These are phyloP conservation scores for Rhododendron kiyosumense DNA, from an alignment of 148 eudicot genomes.

Conservation along the genomic window DNA sequence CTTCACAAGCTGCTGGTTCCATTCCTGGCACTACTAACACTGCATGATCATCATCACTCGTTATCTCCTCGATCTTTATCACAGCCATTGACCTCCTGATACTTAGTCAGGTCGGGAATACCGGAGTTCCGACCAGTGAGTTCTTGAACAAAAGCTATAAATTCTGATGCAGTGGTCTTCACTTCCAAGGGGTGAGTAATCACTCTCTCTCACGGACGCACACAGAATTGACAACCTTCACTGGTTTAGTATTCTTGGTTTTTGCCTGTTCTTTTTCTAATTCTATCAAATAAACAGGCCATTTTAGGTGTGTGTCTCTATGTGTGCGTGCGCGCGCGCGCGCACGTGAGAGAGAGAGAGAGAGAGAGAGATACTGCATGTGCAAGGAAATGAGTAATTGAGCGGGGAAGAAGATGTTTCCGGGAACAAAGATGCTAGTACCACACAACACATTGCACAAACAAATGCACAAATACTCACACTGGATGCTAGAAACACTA, in stretches of 20 bases:
- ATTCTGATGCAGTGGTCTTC: constrained; percentile 26
- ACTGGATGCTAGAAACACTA: too few species aligned
- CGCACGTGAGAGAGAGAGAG: too few species aligned
- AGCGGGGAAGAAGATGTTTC: neutral
- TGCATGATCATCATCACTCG: too few species aligned
- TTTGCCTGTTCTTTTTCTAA: neutral
- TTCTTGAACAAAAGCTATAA: constrained; percentile 19
- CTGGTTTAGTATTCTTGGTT: constrained; percentile 7
- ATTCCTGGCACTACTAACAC: neutral
- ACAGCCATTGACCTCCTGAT: neutral
- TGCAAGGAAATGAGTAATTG: neutral
- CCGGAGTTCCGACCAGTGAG: constrained; percentile 37
- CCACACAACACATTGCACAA: neutral
- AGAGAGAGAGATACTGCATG: neutral
- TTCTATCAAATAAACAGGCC: neutral
- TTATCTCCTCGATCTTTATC: too few species aligned
- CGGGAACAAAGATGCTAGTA: neutral
- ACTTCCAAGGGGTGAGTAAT: too few species aligned
- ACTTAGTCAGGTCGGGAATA: neutral
- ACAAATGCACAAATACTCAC: neutral
- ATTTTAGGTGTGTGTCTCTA: neutral
- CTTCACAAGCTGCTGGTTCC: neutral
- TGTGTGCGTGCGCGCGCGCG: too few species aligned
- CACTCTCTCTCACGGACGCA: too few species aligned
- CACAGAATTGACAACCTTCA: constrained; percentile 37